phyloP scores from a whole-genome alignment of 2,329 filamentous ascomycete species.

The Chalara sp. region DNA sequence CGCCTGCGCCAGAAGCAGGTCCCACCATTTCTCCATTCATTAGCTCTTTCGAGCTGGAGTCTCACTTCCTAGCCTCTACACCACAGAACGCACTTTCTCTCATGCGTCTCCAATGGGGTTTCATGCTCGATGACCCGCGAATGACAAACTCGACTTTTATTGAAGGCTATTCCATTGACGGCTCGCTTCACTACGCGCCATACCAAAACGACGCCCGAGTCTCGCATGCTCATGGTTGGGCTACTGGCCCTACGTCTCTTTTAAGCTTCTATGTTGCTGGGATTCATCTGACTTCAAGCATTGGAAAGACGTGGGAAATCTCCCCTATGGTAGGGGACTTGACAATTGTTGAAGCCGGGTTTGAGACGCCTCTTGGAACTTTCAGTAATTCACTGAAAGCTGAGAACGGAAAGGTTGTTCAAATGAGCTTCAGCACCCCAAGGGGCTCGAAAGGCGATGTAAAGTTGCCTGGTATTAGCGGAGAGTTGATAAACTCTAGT shows the following conservation, averaged over 20 bases:
- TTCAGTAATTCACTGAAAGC: slow-evolving; percentile 15
- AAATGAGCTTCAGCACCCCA: not conserved
- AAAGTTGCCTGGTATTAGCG: slow-evolving; percentile 2
- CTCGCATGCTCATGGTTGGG: slow-evolving; percentile 30
- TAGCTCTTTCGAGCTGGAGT: slow-evolving; percentile 37
- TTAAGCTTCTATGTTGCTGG: slow-evolving; percentile 24
- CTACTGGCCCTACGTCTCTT: slow-evolving; percentile 24
- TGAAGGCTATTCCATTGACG: slow-evolving; percentile 30
- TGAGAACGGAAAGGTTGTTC: not conserved
- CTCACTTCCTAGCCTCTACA: slow-evolving; percentile 36
- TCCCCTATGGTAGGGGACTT: slow-evolving; percentile 29
- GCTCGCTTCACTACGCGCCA: slow-evolving; percentile 28
- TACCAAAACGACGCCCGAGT: slow-evolving; percentile 28
- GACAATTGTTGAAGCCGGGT: slow-evolving; percentile 30
- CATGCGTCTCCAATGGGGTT: slow-evolving; percentile 49
- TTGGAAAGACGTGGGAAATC: slow-evolving; percentile 24
- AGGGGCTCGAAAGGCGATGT: slow-evolving; percentile 2
- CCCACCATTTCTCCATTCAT: slow-evolving; percentile 42
- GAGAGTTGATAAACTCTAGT: not conserved
- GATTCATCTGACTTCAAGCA: slow-evolving; percentile 16
- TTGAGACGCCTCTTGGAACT: slow-evolving; percentile 29
- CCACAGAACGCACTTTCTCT: slow-evolving; percentile 45
- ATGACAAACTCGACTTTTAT: slow-evolving; percentile 32
- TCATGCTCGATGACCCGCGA: slow-evolving; percentile 41
- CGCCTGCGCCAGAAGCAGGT: slow-evolving; percentile 38